A percentile compares a stretch with the other conserved stretches of the same genome.
Conservation (phyloP, 2,329 filamentous ascomycete genomes). For the Epichloe hybrida region DNA sequence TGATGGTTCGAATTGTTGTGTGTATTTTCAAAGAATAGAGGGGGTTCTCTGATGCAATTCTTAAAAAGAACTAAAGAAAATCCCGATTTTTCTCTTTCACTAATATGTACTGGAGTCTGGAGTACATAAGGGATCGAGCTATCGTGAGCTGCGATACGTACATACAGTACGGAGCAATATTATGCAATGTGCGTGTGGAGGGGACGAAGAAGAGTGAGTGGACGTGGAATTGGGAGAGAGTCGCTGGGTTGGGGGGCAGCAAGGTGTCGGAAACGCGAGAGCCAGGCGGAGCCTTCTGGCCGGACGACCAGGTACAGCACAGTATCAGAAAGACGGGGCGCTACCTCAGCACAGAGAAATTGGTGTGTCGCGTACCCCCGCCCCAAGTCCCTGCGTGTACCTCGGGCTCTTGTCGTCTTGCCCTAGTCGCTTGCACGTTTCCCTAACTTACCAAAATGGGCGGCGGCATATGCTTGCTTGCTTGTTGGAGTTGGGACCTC, state of each 20-base stretch:
- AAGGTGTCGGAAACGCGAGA: constrained; percentile 4
- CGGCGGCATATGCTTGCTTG: no score
- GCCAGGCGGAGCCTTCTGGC: not conserved
- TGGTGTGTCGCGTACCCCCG: constrained; percentile 25
- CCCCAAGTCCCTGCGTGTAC: constrained; percentile 20
- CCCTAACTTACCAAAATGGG: no score
- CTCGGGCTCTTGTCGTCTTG: not conserved
- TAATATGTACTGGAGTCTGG: no score
- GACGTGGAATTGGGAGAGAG: constrained; percentile 12
- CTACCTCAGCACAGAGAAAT: constrained; percentile 20
- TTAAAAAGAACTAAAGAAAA: no score
- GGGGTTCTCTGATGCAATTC: no score
- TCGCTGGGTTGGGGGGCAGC: constrained; percentile 16
- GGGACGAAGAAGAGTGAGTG: constrained; percentile 16
- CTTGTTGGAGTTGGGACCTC: no score
- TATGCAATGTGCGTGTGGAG: not conserved
- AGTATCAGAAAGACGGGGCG: constrained; percentile 21
- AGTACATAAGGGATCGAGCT: no score
- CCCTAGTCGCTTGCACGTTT: not conserved
- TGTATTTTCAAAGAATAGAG: no score
- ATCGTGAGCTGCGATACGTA: not conserved
- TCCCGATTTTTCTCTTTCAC: no score
- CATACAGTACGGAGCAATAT: not conserved
- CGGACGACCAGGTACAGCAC: constrained; percentile 21
- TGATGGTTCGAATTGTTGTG: no score